Evolutionary conservation across 345 rosid species (phyloP), one percentile per base, ranked within the genome.

Genomic region (Acer negundo): DNA sequence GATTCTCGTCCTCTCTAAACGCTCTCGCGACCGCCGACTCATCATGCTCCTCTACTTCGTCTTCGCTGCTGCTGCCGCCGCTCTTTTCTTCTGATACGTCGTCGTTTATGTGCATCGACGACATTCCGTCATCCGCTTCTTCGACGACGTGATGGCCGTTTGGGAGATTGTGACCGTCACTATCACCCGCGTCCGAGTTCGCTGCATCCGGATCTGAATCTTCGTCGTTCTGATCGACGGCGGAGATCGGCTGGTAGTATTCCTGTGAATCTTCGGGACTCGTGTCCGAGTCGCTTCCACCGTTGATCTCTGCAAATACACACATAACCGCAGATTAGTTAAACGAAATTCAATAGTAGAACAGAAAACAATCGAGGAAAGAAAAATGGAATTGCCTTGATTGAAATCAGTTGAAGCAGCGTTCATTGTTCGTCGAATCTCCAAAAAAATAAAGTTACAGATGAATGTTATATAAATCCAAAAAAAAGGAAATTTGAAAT

Each of bases 171-270:
- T 71, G 70, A 44, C 38, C 58, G 62, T 64, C 64, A 11, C 7
- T 10, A 15, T 55, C 56, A 10, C 53, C 22, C 2, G 7, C 90
- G 24, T 79, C 88, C 3, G 87, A 80, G 69, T 55, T 64, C 61
- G 2, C 74, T 61, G 46, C 79, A 42, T 78, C 78, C 24, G 44
- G 47, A 66, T 77, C 82, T 3, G 75, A 81, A 44, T 65, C 84
- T 4, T 75, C 69, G 26, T 67, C 85, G 15, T 83, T 91, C 44
- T 78, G 82, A 47, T 81, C 94, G 11, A 72, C 75, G 82, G 88
- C 86, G 67, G 97, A 89, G 89, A 94, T 93, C 0, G 95, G 98
- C 85, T 92, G 97, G 88, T 93, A 95, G 83, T 92, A 87, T 55
- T 90, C 90, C 6, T 87, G 85, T 2, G 80, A 6, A 4, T 84